A percentile compares a stretch with the other conserved stretches of the same genome.
phyloP scores from a whole-genome alignment of 495 filamentous ascomycete genomes.

The Daldinia caldariorum region DNA sequence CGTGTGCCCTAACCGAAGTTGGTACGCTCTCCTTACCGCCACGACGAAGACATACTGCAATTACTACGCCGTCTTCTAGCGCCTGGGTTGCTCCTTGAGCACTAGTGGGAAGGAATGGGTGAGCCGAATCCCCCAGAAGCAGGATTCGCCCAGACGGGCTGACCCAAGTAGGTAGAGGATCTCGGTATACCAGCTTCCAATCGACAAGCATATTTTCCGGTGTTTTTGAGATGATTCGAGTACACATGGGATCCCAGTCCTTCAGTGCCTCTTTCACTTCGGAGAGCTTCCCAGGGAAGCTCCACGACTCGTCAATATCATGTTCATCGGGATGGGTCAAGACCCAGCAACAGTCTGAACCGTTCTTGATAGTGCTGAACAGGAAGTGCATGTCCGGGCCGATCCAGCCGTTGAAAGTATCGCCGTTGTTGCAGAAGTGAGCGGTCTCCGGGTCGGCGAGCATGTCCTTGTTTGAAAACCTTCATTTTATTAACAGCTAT shows the following conservation, averaged over 20 bases:
- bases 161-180: slow-evolving; percentile 70
- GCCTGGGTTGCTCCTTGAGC: slow-evolving; percentile 73
- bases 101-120: slow-evolving; percentile 71
- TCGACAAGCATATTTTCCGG: slow-evolving; percentile 65
- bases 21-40: slow-evolving; percentile 63
- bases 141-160: slow-evolving; percentile 65
- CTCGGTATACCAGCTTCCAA: slow-evolving; percentile 74
- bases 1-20: slow-evolving; percentile 57
- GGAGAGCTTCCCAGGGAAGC: slow-evolving; percentile 65
- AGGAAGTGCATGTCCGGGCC: slow-evolving; percentile 68
- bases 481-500: slow-evolving; percentile 30
- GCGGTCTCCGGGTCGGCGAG: slow-evolving; percentile 65
- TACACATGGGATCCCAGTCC: slow-evolving; percentile 69
- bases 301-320: slow-evolving; percentile 70
- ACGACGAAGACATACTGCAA: slow-evolving; percentile 66
- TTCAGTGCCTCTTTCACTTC: slow-evolving; percentile 68
- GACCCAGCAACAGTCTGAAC: slow-evolving; percentile 72
- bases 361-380: slow-evolving; percentile 68
- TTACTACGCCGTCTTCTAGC: slow-evolving; percentile 69
- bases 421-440: slow-evolving; percentile 69
- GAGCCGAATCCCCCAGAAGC: slow-evolving; percentile 70
- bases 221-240: slow-evolving; percentile 67
- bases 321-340: slow-evolving; percentile 67
- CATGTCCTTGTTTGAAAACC: slow-evolving; percentile 69
- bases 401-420: slow-evolving; percentile 70